phyloP scores from a whole-genome alignment of 768 basidiomycete species.

The Suillus clintonianus region DNA sequence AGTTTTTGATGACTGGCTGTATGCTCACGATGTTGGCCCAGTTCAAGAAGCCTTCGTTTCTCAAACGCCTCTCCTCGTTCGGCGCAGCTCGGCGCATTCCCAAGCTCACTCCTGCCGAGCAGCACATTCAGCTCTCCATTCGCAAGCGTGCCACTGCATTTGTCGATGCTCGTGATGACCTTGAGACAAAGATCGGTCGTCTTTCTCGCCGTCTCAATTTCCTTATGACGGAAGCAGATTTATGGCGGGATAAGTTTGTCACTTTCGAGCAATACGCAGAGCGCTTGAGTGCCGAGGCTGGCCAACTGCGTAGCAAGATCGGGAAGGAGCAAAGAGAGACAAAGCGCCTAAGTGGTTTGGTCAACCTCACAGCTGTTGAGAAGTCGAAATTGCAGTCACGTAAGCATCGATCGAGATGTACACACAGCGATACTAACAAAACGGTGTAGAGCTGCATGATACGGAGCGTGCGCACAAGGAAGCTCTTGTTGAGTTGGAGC shows the following conservation, averaged over 20 bases:
- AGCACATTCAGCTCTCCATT: slow-evolving; percentile 84
- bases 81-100: slow-evolving; percentile 71
- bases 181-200: slow-evolving; percentile 91
- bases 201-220: slow-evolving; percentile 85
- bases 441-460: slow-evolving; percentile 66
- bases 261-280: slow-evolving; percentile 94
- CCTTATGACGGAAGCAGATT: slow-evolving; percentile 86
- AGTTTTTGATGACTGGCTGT: background rate
- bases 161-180: slow-evolving; percentile 89
- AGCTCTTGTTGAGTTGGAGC: slow-evolving; percentile 77
- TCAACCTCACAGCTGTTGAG: slow-evolving; percentile 76
- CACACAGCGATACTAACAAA: background rate
- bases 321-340: slow-evolving; percentile 91
- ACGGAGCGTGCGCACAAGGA: slow-evolving; percentile 82
- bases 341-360: slow-evolving; percentile 77
- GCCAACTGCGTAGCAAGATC: slow-evolving; percentile 82
- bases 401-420: slow-evolving; percentile 40
- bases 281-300: slow-evolving; percentile 83
- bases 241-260: slow-evolving; percentile 93
- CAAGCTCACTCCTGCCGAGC: slow-evolving; percentile 76
- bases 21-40: slow-evolving; percentile 28
- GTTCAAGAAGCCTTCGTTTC: slow-evolving; percentile 87
- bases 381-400: slow-evolving; percentile 77
- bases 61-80: slow-evolving; percentile 82
- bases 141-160: slow-evolving; percentile 93